These are phyloP conservation scores for Globisporangium barbulae DNA, from an alignment of 352 stramenopile genomes.

Conservation along the genomic window DNA sequence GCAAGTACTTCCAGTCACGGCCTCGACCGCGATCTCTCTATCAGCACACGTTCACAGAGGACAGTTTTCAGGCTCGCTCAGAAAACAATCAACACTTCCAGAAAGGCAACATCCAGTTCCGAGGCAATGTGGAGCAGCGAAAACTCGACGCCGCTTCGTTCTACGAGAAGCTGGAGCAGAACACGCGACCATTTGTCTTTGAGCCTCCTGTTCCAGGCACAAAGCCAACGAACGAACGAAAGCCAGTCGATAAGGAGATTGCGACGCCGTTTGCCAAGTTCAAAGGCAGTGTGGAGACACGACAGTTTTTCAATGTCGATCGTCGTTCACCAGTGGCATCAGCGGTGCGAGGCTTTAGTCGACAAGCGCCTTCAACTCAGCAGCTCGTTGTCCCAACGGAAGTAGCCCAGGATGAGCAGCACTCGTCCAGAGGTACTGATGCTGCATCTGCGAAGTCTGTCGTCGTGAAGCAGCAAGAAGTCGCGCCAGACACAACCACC, in stretches of 20 bases:
- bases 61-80: slow-evolving; percentile 2
- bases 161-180: slow-evolving; percentile 27
- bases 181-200: slow-evolving; percentile 33
- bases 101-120: slow-evolving; percentile 58
- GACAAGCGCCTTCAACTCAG: not conserved
- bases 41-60: slow-evolving; percentile 34
- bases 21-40: slow-evolving; percentile 42
- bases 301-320: not conserved
- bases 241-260: slow-evolving; percentile 13
- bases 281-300: slow-evolving; percentile 24
- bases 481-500: not conserved
- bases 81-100: slow-evolving; percentile 23
- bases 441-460: not conserved
- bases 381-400: not conserved
- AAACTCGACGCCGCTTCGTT: slow-evolving; percentile 15
- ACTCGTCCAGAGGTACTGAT: not conserved
- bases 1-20: slow-evolving; percentile 32
- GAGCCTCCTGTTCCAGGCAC: not conserved
- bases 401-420: not conserved
- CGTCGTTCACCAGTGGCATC: not conserved
- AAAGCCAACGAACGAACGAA: not conserved
- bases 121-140: slow-evolving; percentile 31
- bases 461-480: not conserved
- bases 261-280: slow-evolving; percentile 31
- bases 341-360: not conserved